Conservation (phyloP, 371 early-diverging fungal genomes). For the Apophysomyces sp. region DNA sequence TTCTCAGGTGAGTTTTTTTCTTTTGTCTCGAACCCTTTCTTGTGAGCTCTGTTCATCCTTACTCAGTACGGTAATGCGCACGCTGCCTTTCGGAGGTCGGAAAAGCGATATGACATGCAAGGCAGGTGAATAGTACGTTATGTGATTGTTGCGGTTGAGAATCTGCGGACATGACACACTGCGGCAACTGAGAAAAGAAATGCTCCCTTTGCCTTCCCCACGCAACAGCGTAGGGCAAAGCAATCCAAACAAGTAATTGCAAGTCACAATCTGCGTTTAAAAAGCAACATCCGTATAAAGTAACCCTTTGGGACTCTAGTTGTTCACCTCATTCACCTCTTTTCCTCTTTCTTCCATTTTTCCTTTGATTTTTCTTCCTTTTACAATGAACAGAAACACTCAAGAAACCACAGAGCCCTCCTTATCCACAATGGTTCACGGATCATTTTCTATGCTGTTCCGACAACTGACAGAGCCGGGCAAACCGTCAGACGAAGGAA, state of each 20-base stretch:
- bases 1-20: not conserved
- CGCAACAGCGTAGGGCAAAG: not conserved
- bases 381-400: not conserved
- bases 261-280: not conserved
- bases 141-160: constrained; percentile 8
- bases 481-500: not conserved
- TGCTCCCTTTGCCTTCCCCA: not conserved
- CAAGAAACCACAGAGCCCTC: not conserved
- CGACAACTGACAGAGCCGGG: not conserved
- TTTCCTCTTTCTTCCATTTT: not conserved
- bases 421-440: not conserved
- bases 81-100: constrained; percentile 79
- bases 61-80: constrained; percentile 81
- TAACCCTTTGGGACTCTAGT: not conserved
- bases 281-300: not conserved
- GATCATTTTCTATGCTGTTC: not conserved
- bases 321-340: not conserved
- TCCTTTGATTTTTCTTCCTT: not conserved
- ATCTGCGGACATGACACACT: constrained; percentile 3
- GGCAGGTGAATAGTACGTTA: constrained; percentile 57
- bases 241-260: not conserved
- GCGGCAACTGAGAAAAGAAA: not conserved
- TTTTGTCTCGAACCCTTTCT: not conserved
- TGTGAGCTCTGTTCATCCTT: constrained; percentile 13
- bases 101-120: constrained; percentile 87